Base-by-base conservation (phyloP, 805 yeast genomes). In the Tetrapisispora taiwanensis region DNA sequence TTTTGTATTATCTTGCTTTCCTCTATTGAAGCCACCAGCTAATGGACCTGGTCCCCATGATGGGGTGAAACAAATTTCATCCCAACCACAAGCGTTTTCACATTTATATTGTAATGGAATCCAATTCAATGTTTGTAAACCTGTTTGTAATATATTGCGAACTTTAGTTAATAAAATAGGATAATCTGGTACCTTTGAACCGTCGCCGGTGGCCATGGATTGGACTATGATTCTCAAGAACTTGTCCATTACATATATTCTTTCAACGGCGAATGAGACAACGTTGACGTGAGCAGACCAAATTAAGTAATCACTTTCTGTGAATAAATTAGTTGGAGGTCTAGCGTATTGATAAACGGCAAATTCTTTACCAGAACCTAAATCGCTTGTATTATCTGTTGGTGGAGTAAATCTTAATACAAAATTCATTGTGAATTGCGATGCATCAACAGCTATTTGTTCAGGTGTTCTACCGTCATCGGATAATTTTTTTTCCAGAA, bases 21-120 rank as follows among this genome's bases (percentile, higher is more conserved):
- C 14, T 1, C 27, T 7, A 1, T 20, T 15, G 7, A 31, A 19
- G 1, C 65, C 65, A 71, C 74, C 69, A 1, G 74, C 73, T 20
- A 75, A 36, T 4, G 79, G 79, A 0, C 72, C 62, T 3, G 81
- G 82, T 0, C 72, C 83, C 82, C 82, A 76, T 0, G 79, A 71
- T 1, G 82, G 82, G 14, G 75, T 69, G 44, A 67, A 76, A 49
- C 83, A 78, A 3, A 75, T 53, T 49, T 74, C 78, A 50, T 74
- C 70, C 59, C 62, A 57, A 0, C 51, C 62, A 56, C 83, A 77
- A 4, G 52, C 56, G 2, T 53, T 42, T 0, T 66, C 51, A 54
- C 81, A 76, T 36, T 62, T 49, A 45, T 69, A 71, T 46, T 65
- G 67, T 0, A 65, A 51, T 6, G 73, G 45, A 4, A 56, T 49